Evolutionary conservation across 2,329 filamentous ascomycete genomes (phyloP), one percentile per base, ranked within the genome.

Genomic region (Microdochium bolleyi): DNA sequence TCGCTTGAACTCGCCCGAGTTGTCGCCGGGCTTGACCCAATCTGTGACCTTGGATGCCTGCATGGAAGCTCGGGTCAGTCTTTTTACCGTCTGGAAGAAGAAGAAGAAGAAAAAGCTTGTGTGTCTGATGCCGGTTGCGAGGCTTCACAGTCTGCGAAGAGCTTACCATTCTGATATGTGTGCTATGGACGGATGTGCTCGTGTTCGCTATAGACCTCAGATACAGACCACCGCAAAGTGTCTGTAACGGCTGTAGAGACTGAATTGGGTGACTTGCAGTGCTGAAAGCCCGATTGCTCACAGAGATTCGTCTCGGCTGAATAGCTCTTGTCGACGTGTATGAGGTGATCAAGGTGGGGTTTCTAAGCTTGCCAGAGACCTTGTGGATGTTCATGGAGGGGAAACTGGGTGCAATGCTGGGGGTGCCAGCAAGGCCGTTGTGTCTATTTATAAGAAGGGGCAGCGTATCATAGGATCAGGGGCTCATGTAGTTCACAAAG

Each of bases 1-100:
- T 56, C 92, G 86, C 75, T 96, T 96, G 79, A 95, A 97, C 72
- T 96, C 91, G 70, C 92, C 92, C 19, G 83, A 82, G 65, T 83
- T 88, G 74, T 94, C 89, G 61, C 77, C 78, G 48, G 82, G 85
- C 57, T 83, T 78, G 51, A 94, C 90, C 90, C 90, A 96, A 63
- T 92, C 83, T 48, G 90, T 92, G 67, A 95, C 48, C 22, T 49
- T 54, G 22, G 51, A 48, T 50, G 32, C 52, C 52, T 49, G 60
- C 54, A 53, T 55, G 49, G n/a, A n/a, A n/a, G n/a, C n/a, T n/a
- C n/a, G n/a, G n/a, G n/a, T n/a, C n/a, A n/a, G n/a, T n/a, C n/a
- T n/a, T n/a, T n/a, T n/a, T n/a, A n/a, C n/a, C n/a, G n/a, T n/a
- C n/a, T n/a, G n/a, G n/a, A n/a, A n/a, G n/a, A n/a, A n/a, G n/a